These are phyloP conservation scores for Fusarium begoniae DNA, from an alignment of 2,329 filamentous ascomycete genomes.

Conservation along the genomic window DNA sequence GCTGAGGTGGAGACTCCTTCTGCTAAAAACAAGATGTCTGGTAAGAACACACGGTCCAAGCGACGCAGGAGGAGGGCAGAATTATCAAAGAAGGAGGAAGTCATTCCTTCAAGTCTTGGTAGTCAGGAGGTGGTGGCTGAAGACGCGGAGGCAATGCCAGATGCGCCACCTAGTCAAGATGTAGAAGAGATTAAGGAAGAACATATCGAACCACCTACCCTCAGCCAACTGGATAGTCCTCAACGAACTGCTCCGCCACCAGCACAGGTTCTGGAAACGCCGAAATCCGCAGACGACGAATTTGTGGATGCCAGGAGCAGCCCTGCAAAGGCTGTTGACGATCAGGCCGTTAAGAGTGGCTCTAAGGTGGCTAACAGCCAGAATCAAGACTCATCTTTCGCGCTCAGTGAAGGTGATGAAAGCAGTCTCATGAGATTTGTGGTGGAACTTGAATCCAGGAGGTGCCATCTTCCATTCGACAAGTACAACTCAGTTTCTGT, in stretches of 20 bases:
- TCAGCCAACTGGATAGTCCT: slow-evolving; percentile 17
- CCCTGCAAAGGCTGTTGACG: slow-evolving; percentile 43
- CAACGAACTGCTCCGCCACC: slow-evolving; percentile 30
- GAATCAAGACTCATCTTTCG: slow-evolving; percentile 49
- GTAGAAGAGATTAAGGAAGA: slow-evolving; percentile 8
- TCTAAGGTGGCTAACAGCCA: slow-evolving; percentile 10
- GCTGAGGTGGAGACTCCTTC: slow-evolving; percentile 13
- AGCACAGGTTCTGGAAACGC: slow-evolving; percentile 46
- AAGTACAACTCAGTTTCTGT: slow-evolving; percentile 23
- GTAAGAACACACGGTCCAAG: slow-evolving; percentile 20
- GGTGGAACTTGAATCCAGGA: slow-evolving; percentile 59
- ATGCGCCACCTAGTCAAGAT: background rate
- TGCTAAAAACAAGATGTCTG: background rate
- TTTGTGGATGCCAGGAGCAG: slow-evolving; percentile 61
- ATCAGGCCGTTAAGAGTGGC: background rate
- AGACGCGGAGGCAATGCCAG: background rate
- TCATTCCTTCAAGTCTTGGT: slow-evolving; percentile 45
- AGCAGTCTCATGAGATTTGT: slow-evolving; percentile 58
- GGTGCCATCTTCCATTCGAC: slow-evolving; percentile 42
- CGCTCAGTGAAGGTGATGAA: slow-evolving; percentile 57
- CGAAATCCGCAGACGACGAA: slow-evolving; percentile 56
- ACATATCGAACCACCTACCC: background rate
- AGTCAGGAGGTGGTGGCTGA: slow-evolving; percentile 28
- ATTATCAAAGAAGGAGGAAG: slow-evolving; percentile 27
- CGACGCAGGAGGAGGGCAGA: slow-evolving; percentile 28